Percentiles rank a stretch among this genome's conserved stretches.
Conservation (phyloP, 139 green algal species). For the Trebouxia sp. region DNA sequence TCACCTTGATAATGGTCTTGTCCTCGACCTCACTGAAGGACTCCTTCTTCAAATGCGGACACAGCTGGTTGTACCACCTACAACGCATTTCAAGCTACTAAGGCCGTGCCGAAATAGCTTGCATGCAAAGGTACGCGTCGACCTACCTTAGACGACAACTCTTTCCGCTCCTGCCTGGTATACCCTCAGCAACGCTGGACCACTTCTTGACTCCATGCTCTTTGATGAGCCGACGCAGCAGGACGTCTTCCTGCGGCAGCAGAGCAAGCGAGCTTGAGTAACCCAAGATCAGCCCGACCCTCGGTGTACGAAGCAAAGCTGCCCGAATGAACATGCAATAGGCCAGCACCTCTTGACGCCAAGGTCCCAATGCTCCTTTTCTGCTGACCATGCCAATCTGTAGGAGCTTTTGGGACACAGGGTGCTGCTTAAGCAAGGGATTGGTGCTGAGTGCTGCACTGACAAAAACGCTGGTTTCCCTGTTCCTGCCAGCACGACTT, state of each 20-base stretch:
- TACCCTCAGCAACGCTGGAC: constrained; percentile 55
- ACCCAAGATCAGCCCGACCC: not conserved
- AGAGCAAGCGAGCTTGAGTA: too few relatives aligned
- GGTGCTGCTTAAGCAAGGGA: too few relatives aligned
- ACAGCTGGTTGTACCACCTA: constrained; percentile 70
- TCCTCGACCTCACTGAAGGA: constrained; percentile 69
- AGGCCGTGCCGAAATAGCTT: not conserved
- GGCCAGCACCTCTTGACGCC: not conserved
- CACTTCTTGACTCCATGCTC: constrained; percentile 72
- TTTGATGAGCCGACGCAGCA: constrained; percentile 58
- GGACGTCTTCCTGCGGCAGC: constrained; percentile 77
- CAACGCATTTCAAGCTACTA: not conserved
- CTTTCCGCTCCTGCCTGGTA: constrained; percentile 67
- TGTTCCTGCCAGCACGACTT: too few relatives aligned
- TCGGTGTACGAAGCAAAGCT: not conserved
- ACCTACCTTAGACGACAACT: constrained; percentile 68
- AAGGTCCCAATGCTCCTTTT: not conserved
- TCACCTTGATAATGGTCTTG: constrained; percentile 35
- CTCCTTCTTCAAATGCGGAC: constrained; percentile 59
- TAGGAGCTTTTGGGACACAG: not conserved
- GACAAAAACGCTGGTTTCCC: too few relatives aligned
- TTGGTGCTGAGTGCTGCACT: too few relatives aligned
- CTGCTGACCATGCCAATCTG: not conserved
- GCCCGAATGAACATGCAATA: not conserved
- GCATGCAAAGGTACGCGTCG: not conserved